Conservation (phyloP, 1,284 basidiomycete genomes). For the Wolfiporia cocos region DNA sequence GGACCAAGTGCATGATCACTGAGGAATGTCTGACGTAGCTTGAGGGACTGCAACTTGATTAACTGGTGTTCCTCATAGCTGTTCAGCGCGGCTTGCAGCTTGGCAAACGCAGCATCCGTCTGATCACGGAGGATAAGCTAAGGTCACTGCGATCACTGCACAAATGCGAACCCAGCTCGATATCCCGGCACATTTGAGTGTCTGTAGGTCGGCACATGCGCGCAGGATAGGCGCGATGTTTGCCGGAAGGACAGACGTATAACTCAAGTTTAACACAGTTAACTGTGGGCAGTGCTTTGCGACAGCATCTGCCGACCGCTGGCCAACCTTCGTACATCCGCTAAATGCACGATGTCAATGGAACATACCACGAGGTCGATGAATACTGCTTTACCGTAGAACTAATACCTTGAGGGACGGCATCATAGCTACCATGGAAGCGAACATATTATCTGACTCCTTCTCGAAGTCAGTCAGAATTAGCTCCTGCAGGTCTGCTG, state of each 20-base stretch:
- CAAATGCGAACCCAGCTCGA: constrained; percentile 44
- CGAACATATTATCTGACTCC: constrained; percentile 46
- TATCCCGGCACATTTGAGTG: constrained; percentile 59
- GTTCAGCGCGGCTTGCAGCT: constrained; percentile 29
- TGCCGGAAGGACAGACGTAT: constrained; percentile 47
- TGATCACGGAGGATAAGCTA: constrained; percentile 20
- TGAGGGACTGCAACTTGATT: constrained; percentile 42
- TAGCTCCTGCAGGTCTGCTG: constrained; percentile 38
- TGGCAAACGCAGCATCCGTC: constrained; percentile 51
- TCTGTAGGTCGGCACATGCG: constrained; percentile 38
- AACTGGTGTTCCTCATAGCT: constrained; percentile 27
- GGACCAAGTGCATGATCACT: constrained; percentile 40
- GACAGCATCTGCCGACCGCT: constrained; percentile 38
- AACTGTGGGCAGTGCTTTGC: constrained; percentile 40
- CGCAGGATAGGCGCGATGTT: constrained; percentile 41
- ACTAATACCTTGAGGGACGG: constrained; percentile 40
- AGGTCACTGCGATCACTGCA: neutral
- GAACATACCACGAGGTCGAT: neutral
- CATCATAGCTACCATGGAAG: constrained; percentile 39
- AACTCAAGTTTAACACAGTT: constrained; percentile 49
- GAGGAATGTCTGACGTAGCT: constrained; percentile 50
- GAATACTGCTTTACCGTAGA: constrained; percentile 39
- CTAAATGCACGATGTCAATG: constrained; percentile 27
- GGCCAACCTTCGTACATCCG: constrained; percentile 51
- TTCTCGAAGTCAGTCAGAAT: constrained; percentile 46